Conservation (phyloP, 1,284 basidiomycete species). For the Ustilago cynodontis region DNA sequence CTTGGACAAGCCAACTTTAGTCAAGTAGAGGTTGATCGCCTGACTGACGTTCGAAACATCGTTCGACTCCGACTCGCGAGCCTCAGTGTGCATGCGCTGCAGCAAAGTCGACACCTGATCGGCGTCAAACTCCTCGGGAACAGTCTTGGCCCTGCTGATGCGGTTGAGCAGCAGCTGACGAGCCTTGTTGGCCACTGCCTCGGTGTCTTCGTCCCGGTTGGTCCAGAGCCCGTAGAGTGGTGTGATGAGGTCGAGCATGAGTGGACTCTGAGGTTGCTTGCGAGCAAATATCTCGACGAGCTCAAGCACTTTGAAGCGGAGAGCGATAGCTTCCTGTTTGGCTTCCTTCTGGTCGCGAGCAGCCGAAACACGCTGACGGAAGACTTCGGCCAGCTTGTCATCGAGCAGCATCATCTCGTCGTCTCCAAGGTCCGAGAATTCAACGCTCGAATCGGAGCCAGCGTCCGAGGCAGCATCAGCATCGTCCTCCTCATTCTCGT, state of each 20-base stretch:
- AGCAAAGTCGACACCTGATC: conserved; percentile 73
- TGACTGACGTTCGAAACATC: conserved; percentile 77
- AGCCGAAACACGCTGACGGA: conserved; percentile 77
- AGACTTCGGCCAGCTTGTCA: conserved; percentile 89
- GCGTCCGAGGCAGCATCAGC: conserved; percentile 45
- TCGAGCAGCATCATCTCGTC: conserved; percentile 98
- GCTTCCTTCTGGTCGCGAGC: conserved; percentile 71
- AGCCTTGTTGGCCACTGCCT: conserved; percentile 86
- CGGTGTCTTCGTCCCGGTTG: conserved; percentile 66
- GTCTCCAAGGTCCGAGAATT: conserved; percentile 73
- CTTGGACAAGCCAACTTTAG: conserved; percentile 64
- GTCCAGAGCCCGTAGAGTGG: conserved; percentile 80
- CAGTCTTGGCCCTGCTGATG: conserved; percentile 81
- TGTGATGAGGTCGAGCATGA: conserved; percentile 78
- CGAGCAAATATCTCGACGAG: conserved; percentile 86
- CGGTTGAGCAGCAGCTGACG: conserved; percentile 81
- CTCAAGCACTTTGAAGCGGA: conserved; percentile 94
- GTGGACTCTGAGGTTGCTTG: conserved; percentile 77
- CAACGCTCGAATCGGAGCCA: conserved; percentile 44
- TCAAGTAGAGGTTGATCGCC: conserved; percentile 80
- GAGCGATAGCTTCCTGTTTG: conserved; percentile 75
- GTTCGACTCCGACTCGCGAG: conserved; percentile 76
- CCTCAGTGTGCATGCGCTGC: conserved; percentile 79
- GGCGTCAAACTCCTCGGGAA: conserved; percentile 75
- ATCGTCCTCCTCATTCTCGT: conserved; percentile 70